A percentile compares a stretch with the other conserved stretches of the same genome.
Conservation (phyloP, 352 stramenopile genomes). For the Blastocystis sp. region DNA sequence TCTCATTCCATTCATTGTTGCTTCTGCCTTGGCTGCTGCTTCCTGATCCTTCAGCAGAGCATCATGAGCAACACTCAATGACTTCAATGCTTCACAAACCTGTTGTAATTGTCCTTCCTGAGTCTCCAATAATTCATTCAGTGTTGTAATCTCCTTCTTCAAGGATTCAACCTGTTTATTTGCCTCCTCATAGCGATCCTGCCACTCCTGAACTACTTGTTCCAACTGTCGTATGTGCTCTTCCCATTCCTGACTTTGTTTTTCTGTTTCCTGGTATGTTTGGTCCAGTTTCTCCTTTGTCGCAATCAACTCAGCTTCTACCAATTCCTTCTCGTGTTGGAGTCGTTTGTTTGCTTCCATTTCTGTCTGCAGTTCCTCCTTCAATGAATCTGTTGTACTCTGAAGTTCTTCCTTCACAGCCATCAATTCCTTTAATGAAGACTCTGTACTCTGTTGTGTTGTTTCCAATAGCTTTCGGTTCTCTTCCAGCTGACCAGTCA, state of each 20-base stretch:
- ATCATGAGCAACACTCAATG: neutral
- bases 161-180: neutral
- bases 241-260: neutral
- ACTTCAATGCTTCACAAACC: neutral
- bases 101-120: neutral
- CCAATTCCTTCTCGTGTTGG: neutral
- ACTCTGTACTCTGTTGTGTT: neutral
- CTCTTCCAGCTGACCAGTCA: neutral
- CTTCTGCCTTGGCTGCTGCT: neutral
- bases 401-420: neutral
- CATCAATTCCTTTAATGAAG: neutral
- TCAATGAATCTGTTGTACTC: neutral
- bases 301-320: neutral
- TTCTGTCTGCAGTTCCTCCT: neutral
- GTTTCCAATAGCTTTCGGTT: neutral
- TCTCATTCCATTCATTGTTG: neutral
- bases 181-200: neutral
- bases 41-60: neutral
- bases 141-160: neutral
- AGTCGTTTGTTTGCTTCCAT: neutral
- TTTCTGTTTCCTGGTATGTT: neutral
- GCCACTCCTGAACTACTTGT: neutral
- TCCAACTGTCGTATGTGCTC: neutral
- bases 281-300: neutral
- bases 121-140: neutral